Base-by-base conservation (phyloP, 2,329 filamentous ascomycete genomes). In the Ophiostoma perfectum region DNA sequence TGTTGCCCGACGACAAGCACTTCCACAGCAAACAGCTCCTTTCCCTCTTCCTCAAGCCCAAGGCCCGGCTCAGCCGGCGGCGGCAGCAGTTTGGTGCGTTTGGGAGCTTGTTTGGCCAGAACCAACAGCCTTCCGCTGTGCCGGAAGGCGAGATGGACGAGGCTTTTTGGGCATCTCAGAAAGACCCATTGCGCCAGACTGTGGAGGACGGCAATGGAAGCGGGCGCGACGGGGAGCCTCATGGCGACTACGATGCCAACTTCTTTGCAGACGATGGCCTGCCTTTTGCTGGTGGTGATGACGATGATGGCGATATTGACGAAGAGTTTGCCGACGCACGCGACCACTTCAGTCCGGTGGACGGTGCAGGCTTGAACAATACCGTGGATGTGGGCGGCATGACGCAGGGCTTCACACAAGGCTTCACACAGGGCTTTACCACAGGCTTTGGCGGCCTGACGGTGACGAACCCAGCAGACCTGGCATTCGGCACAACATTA, bases 1-100 rank as follows among this genome's bases (percentile, higher is more conserved):
- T 99, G 3, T 86, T 99, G 4, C 94, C 96, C 2, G 95, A 99
- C 75, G 95, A 99, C 80, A 97, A 97, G 78, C 93, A 98, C 77
- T 98, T 99, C 81, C 97, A 93, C 80, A 98, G 94, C 8, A 91
- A 90, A 75, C 92, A 96, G 72, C 83, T 99, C 0, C 82, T 98
- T 6, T 90, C 88, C 66, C 84, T 99, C 1, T 99, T 98, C 83
- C 83, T 98, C 41, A 99, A 99, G 78, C 95, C 95, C 41, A 96
- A 93, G 77, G 92, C 93, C 11, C 89, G 90, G 58, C 86, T 97
- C 78, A 88, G 90, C 62, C 86, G 88, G 69, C 85, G 88, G 64
- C 88, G 84, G 62, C 81, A 82, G 4, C 81, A 66, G 66, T 66
- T 64, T 64, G 68, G 85, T 64, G 80, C 81, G 45, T 80, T 79